phyloP scores from a whole-genome alignment of 2,329 filamentous ascomycete genomes.

The Ceratocystis destructans region DNA sequence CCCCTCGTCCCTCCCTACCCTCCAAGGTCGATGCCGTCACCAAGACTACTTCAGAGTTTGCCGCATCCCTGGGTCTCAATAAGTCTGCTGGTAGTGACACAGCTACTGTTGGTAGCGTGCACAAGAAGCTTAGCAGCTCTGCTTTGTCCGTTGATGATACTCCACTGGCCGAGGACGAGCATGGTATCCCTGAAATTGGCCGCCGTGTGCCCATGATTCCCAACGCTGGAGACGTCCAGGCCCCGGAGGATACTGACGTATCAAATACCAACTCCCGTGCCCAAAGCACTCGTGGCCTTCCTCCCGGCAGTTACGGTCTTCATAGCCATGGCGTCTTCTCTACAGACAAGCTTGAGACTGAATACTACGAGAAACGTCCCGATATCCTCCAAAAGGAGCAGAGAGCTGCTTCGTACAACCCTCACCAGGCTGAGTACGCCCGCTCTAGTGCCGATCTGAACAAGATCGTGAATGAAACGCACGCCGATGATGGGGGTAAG shows the following conservation, averaged over 20 bases:
- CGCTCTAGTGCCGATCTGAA: constrained; percentile 84
- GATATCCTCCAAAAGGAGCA: constrained; percentile 65
- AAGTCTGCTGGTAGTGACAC: constrained; percentile 29
- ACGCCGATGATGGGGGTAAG: constrained; percentile 19
- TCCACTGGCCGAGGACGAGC: constrained; percentile 52
- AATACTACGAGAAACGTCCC: constrained; percentile 87
- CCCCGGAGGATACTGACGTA: constrained; percentile 40
- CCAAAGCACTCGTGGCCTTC: constrained; percentile 55
- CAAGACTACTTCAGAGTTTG: constrained; percentile 77
- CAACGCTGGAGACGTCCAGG: constrained; percentile 88
- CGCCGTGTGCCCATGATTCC: constrained; percentile 88
- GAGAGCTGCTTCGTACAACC: constrained; percentile 42
- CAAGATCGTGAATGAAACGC: constrained; percentile 66
- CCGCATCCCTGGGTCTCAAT: constrained; percentile 72
- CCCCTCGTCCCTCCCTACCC: constrained; percentile 76
- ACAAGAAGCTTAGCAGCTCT: constrained; percentile 36
- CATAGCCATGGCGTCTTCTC: constrained; percentile 70
- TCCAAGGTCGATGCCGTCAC: constrained; percentile 64
- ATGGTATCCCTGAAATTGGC: constrained; percentile 85
- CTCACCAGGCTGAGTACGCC: constrained; percentile 53
- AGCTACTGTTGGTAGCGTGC: constrained; percentile 33
- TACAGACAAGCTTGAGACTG: constrained; percentile 73
- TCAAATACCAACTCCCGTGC: constrained; percentile 53
- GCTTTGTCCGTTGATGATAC: constrained; percentile 35
- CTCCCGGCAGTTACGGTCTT: constrained; percentile 83